Base-by-base conservation (phyloP, 805 yeast species). In the Wickerhamiella sorbophila region DNA sequence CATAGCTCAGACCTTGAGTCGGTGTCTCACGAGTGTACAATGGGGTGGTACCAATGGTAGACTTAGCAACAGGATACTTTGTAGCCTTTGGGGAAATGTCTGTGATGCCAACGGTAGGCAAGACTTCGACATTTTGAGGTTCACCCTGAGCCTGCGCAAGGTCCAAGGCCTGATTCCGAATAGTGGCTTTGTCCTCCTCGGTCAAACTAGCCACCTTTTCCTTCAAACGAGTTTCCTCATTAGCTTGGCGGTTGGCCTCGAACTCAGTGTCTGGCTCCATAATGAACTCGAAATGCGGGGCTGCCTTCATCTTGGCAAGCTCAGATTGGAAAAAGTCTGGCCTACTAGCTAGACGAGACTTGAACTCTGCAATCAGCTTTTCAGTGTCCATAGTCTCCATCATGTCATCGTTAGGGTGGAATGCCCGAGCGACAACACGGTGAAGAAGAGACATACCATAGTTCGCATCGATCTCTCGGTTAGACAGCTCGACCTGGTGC, bases 381-480 rank as follows among this genome's bases (percentile, higher is more conserved):
- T 81, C 80, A 61, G 83, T 80, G 42, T 76, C 75, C 38, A 91
- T 61, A 3, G 71, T 52, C 10, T 74, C 70, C 49, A 88, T 65
- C 27, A 47, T 45, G 1, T 94, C 93, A 59, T 84, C 83, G n/a
- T 74, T 71, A 18, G 73, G 74, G 56, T 85, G 85, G 40, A 81
- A 77, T 83, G 95, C 86, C 8, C 84, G 76, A 6, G 94, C 83
- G n/a, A 83, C 71, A 6, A 91, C 48, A 1, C 84, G 70, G 55
- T 75, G 75, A 27, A 88, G 65, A 37, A 88, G 57, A 31, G 76
- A 76, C 65, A 91, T 64, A 9, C 98, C 98, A 64, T 85, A 91
- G 46, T 83, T 82, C 0, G 97, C 78, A 51, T 79, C 86, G 48
- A 86, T 93, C 50, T 85, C 87, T 52, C 84, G 84, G 57, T 84